phyloP scores from a whole-genome alignment of 2,329 filamentous ascomycete species.

The Fulvia fulva region DNA sequence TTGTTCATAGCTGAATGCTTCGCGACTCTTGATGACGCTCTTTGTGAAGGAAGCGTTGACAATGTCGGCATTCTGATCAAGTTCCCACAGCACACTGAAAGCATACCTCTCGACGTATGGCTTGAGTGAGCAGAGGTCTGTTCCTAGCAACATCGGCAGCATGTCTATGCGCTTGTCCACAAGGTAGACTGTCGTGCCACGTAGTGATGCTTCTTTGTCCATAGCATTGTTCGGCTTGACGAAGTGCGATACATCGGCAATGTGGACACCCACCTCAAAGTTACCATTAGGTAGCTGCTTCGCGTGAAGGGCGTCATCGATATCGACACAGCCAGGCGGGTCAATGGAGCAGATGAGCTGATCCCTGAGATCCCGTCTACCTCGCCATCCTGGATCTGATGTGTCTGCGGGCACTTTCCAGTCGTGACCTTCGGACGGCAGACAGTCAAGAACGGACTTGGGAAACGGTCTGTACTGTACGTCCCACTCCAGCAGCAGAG shows the following conservation, averaged over 20 bases:
- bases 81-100: slow-evolving; percentile 64
- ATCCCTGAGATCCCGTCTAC: slow-evolving; percentile 75
- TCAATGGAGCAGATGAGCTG: slow-evolving; percentile 96
- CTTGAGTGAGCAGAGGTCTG: slow-evolving; percentile 92
- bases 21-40: slow-evolving; percentile 92
- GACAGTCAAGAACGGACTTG: slow-evolving; percentile 88
- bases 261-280: slow-evolving; percentile 93
- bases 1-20: slow-evolving; percentile 97
- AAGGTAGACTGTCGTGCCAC: slow-evolving; percentile 93
- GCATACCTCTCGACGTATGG: slow-evolving; percentile 82
- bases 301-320: slow-evolving; percentile 94
- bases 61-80: slow-evolving; percentile 79
- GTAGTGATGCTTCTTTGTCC: slow-evolving; percentile 90
- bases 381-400: slow-evolving; percentile 82
- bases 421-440: slow-evolving; percentile 85
- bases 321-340: slow-evolving; percentile 92
- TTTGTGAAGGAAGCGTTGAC: slow-evolving; percentile 87
- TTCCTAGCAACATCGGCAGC: slow-evolving; percentile 93
- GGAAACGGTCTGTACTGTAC: slow-evolving; percentile 97
- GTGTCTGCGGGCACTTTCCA: slow-evolving; percentile 83
- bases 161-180: slow-evolving; percentile 99
- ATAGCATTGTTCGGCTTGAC: slow-evolving; percentile 96
- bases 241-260: slow-evolving; percentile 98
- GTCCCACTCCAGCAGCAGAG: slow-evolving; percentile 88
- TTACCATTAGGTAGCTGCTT: slow-evolving; percentile 83